A percentile compares a stretch with the other conserved stretches of the same genome.
phyloP scores from a whole-genome alignment of 176 grass and related monocot species.

The Elymus sibiricus region DNA sequence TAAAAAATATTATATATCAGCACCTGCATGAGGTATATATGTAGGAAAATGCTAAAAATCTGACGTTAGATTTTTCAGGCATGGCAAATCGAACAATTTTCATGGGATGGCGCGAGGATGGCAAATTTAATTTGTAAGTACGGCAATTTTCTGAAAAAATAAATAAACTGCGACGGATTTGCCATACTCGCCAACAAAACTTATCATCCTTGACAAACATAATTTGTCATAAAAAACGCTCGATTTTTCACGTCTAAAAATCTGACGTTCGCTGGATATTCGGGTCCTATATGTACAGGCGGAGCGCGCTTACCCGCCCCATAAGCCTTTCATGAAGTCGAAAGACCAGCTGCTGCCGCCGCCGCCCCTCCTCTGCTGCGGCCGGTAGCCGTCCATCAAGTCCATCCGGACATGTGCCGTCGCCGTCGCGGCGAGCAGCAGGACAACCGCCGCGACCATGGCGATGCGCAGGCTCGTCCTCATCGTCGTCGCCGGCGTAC shows the following conservation, averaged over 20 bases:
- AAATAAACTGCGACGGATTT: no score
- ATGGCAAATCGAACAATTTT: no score
- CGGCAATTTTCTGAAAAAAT: no score
- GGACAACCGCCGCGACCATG: not conserved
- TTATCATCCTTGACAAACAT: no score
- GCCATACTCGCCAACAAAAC: no score
- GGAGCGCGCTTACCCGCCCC: not conserved
- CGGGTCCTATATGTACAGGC: not conserved
- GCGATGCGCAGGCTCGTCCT: slow-evolving; percentile 5
- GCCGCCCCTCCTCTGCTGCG: not conserved
- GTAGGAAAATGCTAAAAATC: not conserved
- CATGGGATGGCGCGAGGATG: no score
- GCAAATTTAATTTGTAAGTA: no score
- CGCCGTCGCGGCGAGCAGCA: slow-evolving; percentile 1
- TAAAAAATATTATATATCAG: not conserved
- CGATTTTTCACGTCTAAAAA: no score
- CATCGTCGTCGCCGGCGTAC: not conserved
- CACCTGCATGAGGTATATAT: not conserved
- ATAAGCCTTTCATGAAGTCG: not conserved
- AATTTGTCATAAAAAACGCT: no score
- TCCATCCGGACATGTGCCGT: slow-evolving; percentile 1
- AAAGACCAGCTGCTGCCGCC: not conserved
- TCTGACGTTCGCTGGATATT: no score
- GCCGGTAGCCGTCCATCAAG: slow-evolving; percentile 12
- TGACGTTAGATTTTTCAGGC: no score